phyloP scores from a whole-genome alignment of 164 flowering plant species.

The Magnolia kwangsiensis region DNA sequence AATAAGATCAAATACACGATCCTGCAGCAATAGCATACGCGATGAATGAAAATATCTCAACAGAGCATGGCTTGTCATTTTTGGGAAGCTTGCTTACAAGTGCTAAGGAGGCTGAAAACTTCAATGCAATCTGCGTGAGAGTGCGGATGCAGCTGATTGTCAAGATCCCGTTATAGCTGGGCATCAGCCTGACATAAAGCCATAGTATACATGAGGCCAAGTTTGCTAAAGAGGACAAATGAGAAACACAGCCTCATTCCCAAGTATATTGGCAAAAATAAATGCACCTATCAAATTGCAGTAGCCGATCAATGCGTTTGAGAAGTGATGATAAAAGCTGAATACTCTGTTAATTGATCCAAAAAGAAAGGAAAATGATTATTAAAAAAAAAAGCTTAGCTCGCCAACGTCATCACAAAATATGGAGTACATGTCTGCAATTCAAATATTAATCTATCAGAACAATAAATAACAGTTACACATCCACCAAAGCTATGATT shows the following conservation, averaged over 20 bases:
- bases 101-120: constrained; percentile 66
- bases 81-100: constrained; percentile 45
- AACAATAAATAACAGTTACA: no score
- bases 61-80: neutral
- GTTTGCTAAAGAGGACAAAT: constrained; percentile 3
- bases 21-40: constrained; percentile 38
- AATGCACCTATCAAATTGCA: constrained; percentile 90
- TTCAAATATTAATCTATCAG: no score
- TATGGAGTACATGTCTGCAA: no score
- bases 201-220: neutral
- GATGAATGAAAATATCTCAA: neutral
- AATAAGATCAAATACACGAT: constrained; percentile 61
- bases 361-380: neutral
- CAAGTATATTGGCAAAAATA: neutral
- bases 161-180: constrained; percentile 89
- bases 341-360: constrained; percentile 48
- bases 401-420: neutral
- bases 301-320: constrained; percentile 82
- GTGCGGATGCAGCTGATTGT: constrained; percentile 87
- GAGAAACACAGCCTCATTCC: neutral
- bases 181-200: constrained; percentile 67
- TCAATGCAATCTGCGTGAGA: constrained; percentile 70
- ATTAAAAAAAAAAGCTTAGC: neutral
- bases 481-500: no score
- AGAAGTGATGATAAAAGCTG: constrained; percentile 69